These are phyloP conservation scores for Pythium monospermum DNA, from an alignment of 352 stramenopile genomes.

Conservation along the genomic window DNA sequence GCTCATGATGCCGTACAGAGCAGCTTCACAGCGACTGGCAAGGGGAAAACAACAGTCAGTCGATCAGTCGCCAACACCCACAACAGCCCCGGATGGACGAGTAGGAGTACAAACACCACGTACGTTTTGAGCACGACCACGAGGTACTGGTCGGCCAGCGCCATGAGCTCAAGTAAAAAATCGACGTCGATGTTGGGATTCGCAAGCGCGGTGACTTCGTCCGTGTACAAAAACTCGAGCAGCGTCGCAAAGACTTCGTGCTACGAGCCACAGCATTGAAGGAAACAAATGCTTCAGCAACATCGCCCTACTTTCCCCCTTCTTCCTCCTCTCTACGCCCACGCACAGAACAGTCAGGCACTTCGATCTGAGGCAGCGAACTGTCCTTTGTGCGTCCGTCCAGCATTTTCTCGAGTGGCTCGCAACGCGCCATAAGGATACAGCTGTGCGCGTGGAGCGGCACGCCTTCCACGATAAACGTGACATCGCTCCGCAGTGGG, in stretches of 20 bases:
- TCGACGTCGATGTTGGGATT: conserved; percentile 29
- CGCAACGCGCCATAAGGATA: conserved; percentile 85
- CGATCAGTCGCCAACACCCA: not conserved
- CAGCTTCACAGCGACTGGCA: conserved; percentile 65
- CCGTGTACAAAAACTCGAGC: conserved; percentile 89
- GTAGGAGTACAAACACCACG: not conserved
- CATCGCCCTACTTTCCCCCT: too few relatives aligned
- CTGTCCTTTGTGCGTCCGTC: conserved; percentile 84
- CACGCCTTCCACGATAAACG: conserved; percentile 74
- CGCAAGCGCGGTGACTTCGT: conserved; percentile 51
- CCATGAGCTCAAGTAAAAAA: conserved; percentile 77
- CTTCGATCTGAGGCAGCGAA: conserved; percentile 52
- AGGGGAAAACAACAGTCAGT: not conserved
- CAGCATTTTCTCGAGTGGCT: conserved; percentile 89
- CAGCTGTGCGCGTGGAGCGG: conserved; percentile 76
- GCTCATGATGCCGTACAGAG: conserved; percentile 62
- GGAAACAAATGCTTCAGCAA: not conserved
- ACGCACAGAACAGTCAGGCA: conserved; percentile 70
- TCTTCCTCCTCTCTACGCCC: too few relatives aligned
- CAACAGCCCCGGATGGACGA: too few relatives aligned
- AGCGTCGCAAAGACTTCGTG: conserved; percentile 76
- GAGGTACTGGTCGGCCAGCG: conserved; percentile 85
- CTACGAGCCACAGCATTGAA: conserved; percentile 21
- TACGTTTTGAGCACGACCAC: conserved; percentile 53
- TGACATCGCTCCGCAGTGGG: conserved; percentile 68